Conservation (phyloP, 2,329 filamentous ascomycete genomes). For the Calonectria leucothoes region DNA sequence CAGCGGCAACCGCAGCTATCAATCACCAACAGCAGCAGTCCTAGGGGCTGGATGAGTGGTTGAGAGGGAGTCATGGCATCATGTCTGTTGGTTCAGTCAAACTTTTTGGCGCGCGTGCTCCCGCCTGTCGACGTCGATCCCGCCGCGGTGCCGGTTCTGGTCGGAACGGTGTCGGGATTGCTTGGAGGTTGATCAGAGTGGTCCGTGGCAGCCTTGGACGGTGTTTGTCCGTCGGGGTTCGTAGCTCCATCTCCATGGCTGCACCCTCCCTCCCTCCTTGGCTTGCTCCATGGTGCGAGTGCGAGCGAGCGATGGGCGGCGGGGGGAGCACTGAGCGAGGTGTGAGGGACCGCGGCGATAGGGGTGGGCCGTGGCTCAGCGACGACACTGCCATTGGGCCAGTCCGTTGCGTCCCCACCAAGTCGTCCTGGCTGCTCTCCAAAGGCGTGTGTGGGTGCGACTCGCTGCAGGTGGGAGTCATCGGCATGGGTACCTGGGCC, state of each 20-base stretch:
- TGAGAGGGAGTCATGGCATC: conserved; percentile 28
- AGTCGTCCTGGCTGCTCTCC: background rate
- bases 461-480: conserved; percentile 35
- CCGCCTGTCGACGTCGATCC: background rate
- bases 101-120: background rate
- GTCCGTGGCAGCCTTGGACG: conserved; percentile 10
- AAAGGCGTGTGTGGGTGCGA: conserved; percentile 8
- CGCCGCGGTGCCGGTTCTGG: background rate
- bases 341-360: background rate
- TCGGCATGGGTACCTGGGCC: conserved; percentile 29
- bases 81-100: conserved; percentile 6
- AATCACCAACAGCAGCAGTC: conserved; percentile 10
- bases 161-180: background rate
- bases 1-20: conserved; percentile 23
- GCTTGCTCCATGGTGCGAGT: background rate
- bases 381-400: conserved; percentile 21
- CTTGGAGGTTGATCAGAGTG: background rate
- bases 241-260: background rate
- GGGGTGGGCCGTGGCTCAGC: conserved; percentile 15
- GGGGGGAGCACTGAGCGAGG: too few relatives aligned
- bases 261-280: conserved; percentile 1
- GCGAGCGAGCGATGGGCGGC: background rate
- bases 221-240: background rate
- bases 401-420: background rate
- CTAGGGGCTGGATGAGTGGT: background rate